Evolutionary conservation across 2,329 filamentous ascomycete species (phyloP).

Genomic region (Aspergillus pseudoglaucus): DNA sequence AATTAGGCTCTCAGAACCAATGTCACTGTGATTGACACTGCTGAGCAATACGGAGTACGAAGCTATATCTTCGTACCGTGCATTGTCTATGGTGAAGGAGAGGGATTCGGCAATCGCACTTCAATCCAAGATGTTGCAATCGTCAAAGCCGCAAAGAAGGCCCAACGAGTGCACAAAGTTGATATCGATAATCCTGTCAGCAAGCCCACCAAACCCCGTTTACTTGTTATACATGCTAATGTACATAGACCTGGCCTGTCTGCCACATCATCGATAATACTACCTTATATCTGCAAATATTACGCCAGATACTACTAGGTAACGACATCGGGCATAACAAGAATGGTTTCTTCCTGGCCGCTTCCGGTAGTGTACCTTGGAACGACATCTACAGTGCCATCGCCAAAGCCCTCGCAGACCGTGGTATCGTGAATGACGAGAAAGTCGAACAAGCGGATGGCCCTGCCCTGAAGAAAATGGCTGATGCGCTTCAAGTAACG

Average conservation of each 20-base stretch:
- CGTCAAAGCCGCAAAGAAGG: slow-evolving; percentile 39
- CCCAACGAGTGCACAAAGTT: slow-evolving; percentile 38
- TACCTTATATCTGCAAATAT: slow-evolving; percentile 40
- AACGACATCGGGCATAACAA: slow-evolving; percentile 34
- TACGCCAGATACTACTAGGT: slow-evolving; percentile 39
- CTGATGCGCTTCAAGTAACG: slow-evolving; percentile 29
- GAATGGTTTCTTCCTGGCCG: slow-evolving; percentile 47
- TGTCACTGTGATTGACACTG: slow-evolving; percentile 38
- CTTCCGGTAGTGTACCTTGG: slow-evolving; percentile 46
- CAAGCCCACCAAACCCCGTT: not conserved
- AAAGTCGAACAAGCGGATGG: slow-evolving; percentile 32
- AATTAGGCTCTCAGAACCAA: slow-evolving; percentile 38
- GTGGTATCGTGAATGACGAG: slow-evolving; percentile 33
- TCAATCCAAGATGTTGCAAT: slow-evolving; percentile 49
- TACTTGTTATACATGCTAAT: not conserved
- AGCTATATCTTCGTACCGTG: slow-evolving; percentile 51
- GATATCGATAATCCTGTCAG: slow-evolving; percentile 34
- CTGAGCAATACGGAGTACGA: slow-evolving; percentile 37
- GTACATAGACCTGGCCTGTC: slow-evolving; percentile 45
- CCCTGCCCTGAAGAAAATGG: slow-evolving; percentile 37
- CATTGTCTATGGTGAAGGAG: slow-evolving; percentile 47
- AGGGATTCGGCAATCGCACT: slow-evolving; percentile 46
- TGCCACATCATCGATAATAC: slow-evolving; percentile 47
- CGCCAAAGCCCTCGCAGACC: slow-evolving; percentile 36
- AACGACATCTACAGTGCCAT: slow-evolving; percentile 45